A percentile compares a stretch with the other conserved stretches of the same genome.
phyloP scores from a whole-genome alignment of 148 eudicot genomes.

The Chenopodium quinoa region DNA sequence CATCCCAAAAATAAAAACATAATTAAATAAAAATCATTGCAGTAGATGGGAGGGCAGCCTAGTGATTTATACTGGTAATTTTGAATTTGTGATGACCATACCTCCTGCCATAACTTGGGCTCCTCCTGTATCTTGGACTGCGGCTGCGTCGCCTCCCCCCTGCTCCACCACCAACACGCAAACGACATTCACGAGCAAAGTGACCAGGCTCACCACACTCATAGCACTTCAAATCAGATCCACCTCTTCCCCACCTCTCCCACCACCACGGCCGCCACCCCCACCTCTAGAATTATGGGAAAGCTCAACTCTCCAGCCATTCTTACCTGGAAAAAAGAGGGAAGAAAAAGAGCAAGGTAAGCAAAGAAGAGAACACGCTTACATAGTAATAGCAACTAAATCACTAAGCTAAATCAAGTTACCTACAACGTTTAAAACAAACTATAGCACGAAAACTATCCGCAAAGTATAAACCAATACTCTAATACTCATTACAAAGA shows the following conservation, averaged over 20 bases:
- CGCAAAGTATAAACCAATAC: not conserved
- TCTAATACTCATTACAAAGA: not conserved
- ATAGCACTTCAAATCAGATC: conserved; percentile 94
- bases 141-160: conserved; percentile 82
- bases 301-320: conserved; percentile 98
- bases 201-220: conserved; percentile 98
- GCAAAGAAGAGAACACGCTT: no score
- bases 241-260: conserved; percentile 91
- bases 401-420: not conserved
- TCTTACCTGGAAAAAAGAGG: conserved; percentile 48
- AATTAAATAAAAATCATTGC: not conserved
- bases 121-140: conserved; percentile 87
- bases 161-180: conserved; percentile 51
- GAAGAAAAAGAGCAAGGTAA: not conserved
- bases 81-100: conserved; percentile 14
- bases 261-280: conserved; percentile 44
- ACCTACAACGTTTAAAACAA: not conserved
- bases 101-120: conserved; percentile 99
- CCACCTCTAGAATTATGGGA: conserved; percentile 94
- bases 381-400: not conserved
- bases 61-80: not conserved
- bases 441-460: not conserved
- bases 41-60: no score
- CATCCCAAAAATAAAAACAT: not conserved
- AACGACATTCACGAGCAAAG: conserved; percentile 95